Percentiles rank a stretch among this genome's conserved stretches.
These are phyloP conservation scores for Ceratocystis cacaofunesta DNA, from an alignment of 2,329 filamentous ascomycete species.

Conservation along the genomic window DNA sequence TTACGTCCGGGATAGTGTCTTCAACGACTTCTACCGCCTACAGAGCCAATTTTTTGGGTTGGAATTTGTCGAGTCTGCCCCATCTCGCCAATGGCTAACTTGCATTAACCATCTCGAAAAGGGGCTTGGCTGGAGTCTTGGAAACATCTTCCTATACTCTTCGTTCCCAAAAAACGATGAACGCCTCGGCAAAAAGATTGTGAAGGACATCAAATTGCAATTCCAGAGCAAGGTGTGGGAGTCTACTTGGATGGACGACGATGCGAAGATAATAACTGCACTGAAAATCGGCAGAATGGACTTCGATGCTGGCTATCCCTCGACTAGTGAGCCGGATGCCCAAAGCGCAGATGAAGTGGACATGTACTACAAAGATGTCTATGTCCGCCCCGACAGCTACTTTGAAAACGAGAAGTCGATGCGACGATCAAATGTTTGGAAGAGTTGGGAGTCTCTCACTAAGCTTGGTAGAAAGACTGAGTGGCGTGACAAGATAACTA, in stretches of 20 bases:
- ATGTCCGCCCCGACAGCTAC: constrained; percentile 35
- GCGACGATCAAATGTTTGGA: constrained; percentile 31
- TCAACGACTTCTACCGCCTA: constrained; percentile 46
- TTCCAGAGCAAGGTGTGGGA: constrained; percentile 45
- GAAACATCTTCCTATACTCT: constrained; percentile 55
- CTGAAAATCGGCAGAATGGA: constrained; percentile 52
- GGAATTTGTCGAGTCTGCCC: constrained; percentile 41
- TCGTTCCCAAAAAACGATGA: constrained; percentile 47
- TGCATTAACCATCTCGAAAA: constrained; percentile 45
- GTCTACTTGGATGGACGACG: constrained; percentile 50
- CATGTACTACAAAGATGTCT: constrained; percentile 41
- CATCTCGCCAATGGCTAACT: constrained; percentile 48
- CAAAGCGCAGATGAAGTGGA: constrained; percentile 40
- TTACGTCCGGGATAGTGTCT: constrained; percentile 42
- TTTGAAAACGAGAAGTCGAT: constrained; percentile 43
- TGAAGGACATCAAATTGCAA: constrained; percentile 52
- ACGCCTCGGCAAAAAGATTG: constrained; percentile 46
- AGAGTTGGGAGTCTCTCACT: constrained; percentile 42
- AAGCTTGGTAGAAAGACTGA: constrained; percentile 44
- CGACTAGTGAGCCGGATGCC: constrained; percentile 39
- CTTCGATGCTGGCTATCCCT: constrained; percentile 54
- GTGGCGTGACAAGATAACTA: constrained; percentile 46
- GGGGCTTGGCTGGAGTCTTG: constrained; percentile 51
- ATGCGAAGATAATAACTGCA: constrained; percentile 43
- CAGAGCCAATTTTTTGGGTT: constrained; percentile 45